Evolutionary conservation across 768 basidiomycete genomes (phyloP).

Genomic region (Lactifluus echinatus): DNA sequence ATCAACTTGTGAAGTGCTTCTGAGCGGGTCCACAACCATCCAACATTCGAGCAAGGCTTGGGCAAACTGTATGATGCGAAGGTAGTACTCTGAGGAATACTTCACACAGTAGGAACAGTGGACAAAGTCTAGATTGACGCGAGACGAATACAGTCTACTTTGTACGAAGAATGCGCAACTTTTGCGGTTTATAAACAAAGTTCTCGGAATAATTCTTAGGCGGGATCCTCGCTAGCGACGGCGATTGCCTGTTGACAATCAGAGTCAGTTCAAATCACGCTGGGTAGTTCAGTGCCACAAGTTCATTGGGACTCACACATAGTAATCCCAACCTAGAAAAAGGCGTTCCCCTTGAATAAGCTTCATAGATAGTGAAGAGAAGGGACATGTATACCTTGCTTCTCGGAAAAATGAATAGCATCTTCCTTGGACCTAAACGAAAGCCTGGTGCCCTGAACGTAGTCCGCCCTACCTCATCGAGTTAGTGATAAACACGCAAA

Average conservation of each 20-base stretch:
- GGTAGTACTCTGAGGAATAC: too few species aligned
- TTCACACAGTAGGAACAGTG: too few species aligned
- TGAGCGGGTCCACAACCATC: too few species aligned
- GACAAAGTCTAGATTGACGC: not conserved
- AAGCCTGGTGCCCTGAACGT: slow-evolving; percentile 86
- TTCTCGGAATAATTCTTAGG: slow-evolving; percentile 91
- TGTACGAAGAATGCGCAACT: slow-evolving; percentile 77
- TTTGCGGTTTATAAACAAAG: slow-evolving; percentile 73
- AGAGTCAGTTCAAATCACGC: not conserved
- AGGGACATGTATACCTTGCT: slow-evolving; percentile 59
- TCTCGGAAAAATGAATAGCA: slow-evolving; percentile 92
- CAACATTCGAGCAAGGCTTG: too few species aligned
- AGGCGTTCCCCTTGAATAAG: slow-evolving; percentile 14
- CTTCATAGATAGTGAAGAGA: not conserved
- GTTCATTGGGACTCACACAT: slow-evolving; percentile 51
- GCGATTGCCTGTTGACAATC: slow-evolving; percentile 39
- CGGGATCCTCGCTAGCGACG: slow-evolving; percentile 57
- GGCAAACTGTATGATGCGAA: too few species aligned
- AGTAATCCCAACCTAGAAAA: slow-evolving; percentile 83
- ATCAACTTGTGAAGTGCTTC: too few species aligned
- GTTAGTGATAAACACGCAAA: not conserved
- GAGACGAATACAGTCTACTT: slow-evolving; percentile 51
- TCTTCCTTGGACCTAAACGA: slow-evolving; percentile 83
- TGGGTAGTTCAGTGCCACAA: not conserved
- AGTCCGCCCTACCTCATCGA: slow-evolving; percentile 66